A percentile compares a stretch with the other conserved stretches of the same genome.
Conservation (phyloP, 495 filamentous ascomycete species). For the Neurospora sp. region DNA sequence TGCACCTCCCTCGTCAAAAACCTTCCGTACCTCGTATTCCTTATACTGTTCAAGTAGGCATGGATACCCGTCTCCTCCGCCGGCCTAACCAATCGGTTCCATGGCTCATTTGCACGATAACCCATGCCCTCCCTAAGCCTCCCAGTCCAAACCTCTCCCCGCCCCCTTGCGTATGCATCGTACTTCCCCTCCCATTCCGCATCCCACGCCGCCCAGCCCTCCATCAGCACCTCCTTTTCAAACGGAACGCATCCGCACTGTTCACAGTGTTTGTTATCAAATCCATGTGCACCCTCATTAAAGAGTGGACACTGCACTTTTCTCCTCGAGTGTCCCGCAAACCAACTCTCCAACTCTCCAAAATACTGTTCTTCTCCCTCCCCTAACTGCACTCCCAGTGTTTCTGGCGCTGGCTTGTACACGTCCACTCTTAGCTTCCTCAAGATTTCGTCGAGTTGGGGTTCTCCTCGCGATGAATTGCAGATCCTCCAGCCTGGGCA, state of each 20-base stretch:
- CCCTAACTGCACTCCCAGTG: not conserved
- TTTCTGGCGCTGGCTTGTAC: not conserved
- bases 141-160: not conserved
- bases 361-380: not conserved
- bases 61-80: not conserved
- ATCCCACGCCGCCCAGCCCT: not conserved
- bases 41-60: not conserved
- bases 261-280: not conserved
- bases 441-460: not conserved
- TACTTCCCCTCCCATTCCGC: not conserved
- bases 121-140: not conserved
- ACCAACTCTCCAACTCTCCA: not conserved
- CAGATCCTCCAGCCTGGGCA: conserved; percentile 8
- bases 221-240: not conserved
- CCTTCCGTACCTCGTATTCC: not conserved
- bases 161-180: not conserved
- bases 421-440: conserved; percentile 5
- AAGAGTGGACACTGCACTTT: not conserved
- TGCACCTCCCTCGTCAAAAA: not conserved
- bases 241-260: not conserved
- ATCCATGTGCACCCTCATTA: not conserved
- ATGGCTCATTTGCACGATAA: not conserved
- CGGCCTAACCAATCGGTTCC: not conserved
- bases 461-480: not conserved
- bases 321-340: not conserved